Conservation (phyloP, 2,329 filamentous ascomycete genomes). For the Ceratocystiopsis minuta region DNA sequence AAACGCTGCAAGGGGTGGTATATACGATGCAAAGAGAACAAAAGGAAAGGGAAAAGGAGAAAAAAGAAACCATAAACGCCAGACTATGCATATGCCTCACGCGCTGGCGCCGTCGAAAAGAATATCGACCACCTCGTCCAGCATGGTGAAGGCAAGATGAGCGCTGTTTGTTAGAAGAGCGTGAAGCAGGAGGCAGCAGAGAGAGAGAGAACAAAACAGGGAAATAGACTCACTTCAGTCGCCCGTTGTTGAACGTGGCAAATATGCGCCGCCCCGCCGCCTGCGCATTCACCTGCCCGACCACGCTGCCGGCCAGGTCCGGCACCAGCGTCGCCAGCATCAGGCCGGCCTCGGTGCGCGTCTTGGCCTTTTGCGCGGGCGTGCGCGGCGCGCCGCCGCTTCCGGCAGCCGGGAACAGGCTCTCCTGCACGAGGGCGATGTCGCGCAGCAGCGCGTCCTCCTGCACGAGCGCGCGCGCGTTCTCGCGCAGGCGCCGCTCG, state of each 20-base stretch:
- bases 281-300: conserved; percentile 80
- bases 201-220: background rate
- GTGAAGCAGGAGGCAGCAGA: background rate
- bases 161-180: conserved; percentile 24
- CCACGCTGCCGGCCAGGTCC: conserved; percentile 81
- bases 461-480: conserved; percentile 51
- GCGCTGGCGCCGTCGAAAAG: conserved; percentile 31
- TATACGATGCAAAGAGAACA: background rate
- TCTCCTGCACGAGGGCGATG: conserved; percentile 52
- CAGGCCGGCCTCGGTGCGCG: conserved; percentile 68
- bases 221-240: conserved; percentile 55
- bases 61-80: conserved; percentile 1
- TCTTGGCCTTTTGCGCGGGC: conserved; percentile 56
- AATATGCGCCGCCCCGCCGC: conserved; percentile 76
- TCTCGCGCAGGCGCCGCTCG: conserved; percentile 84
- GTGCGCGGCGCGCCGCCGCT: conserved; percentile 33
- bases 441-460: conserved; percentile 68
- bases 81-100: background rate
- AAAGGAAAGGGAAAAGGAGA: background rate
- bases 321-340: conserved; percentile 82
- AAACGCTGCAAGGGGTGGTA: background rate
- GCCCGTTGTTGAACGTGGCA: conserved; percentile 77
- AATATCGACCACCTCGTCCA: conserved; percentile 51
- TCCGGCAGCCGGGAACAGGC: conserved; percentile 38
- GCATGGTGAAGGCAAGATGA: conserved; percentile 50